A percentile compares a stretch with the other conserved stretches of the same genome.
Conservation (phyloP, 805 yeast species). For the Middelhovenomyces tepae region DNA sequence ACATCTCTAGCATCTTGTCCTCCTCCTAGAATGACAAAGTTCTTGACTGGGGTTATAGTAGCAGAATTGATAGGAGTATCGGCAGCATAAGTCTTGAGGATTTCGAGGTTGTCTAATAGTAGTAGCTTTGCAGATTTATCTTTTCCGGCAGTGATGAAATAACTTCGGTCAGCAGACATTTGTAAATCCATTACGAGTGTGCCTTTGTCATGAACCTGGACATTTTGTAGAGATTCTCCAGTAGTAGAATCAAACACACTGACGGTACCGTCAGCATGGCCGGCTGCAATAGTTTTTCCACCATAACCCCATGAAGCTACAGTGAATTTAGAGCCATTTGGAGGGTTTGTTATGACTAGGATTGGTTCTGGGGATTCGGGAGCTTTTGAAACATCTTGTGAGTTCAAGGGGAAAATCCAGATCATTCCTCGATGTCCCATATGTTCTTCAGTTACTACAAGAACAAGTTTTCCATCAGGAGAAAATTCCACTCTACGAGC, state of each 20-base stretch:
- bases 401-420: conserved; percentile 51
- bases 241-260: conserved; percentile 70
- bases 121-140: conserved; percentile 77
- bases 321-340: conserved; percentile 27
- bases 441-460: conserved; percentile 81
- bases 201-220: conserved; percentile 59
- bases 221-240: conserved; percentile 56
- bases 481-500: conserved; percentile 84
- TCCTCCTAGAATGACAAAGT: conserved; percentile 90
- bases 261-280: conserved; percentile 79
- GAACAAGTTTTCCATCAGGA: conserved; percentile 57
- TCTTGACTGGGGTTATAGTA: conserved; percentile 85
- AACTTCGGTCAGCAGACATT: conserved; percentile 76
- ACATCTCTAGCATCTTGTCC: conserved; percentile 99
- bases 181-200: conserved; percentile 71
- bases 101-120: conserved; percentile 65
- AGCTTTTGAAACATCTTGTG: conserved; percentile 32
- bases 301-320: conserved; percentile 84
- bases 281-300: conserved; percentile 68
- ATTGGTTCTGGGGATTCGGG: conserved; percentile 49
- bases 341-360: conserved; percentile 49
- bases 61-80: conserved; percentile 96
- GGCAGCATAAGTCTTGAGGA: conserved; percentile 66
- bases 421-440: conserved; percentile 84
- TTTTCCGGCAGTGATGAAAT: conserved; percentile 86